Evolutionary conservation across 805 yeast genomes (phyloP), one percentile per base, ranked within the genome.

Genomic region (Tetrapisispora arboricola): DNA sequence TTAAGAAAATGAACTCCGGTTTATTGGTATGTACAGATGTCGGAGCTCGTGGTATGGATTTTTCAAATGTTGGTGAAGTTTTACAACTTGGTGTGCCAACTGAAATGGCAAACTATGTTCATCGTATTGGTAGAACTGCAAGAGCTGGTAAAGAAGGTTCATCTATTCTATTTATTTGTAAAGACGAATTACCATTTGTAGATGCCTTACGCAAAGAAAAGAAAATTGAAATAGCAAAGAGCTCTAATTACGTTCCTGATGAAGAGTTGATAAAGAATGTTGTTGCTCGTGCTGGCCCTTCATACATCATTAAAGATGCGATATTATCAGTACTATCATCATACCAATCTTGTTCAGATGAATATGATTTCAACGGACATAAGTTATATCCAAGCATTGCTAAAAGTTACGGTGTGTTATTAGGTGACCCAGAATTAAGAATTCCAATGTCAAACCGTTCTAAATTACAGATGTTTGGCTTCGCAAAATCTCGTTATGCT

Each of bases 31-130:
- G 90, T 42, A 84, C 96, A 6, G 95, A 87, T 63, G 96, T 90
- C 44, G 94, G 88, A 46, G 96, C 96, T 12, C 78, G 97, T 65
- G 97, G 97, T 50, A 79, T 90, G 81, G 96, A 90, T 67, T 84
- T 90, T 72, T 92, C 88, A 42, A 76, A 76, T 51, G 94, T 90
- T 22, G 65, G 86, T 20, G 84, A 85, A 57, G 96, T 90, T 39
- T 66, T 83, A 51, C 96, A 90, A 66, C 61, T 85, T 41, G 84
- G 90, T 49, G 71, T 79, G n/a, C 84, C 92, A 45, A 64, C 71
- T 36, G 84, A 80, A 43, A 63, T 77, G 19, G 75, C 88, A n/a
- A 80, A 82, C 47, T 87, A 88, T 58, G 77, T 87, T 44, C 97
- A 90, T 65, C 80, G 95, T 62, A 80, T 90, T 55, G 97, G 97